Evolutionary conservation across 1,284 basidiomycete species (phyloP), one percentile per base, ranked within the genome.

Genomic region (Sporisorium scitamineum): DNA sequence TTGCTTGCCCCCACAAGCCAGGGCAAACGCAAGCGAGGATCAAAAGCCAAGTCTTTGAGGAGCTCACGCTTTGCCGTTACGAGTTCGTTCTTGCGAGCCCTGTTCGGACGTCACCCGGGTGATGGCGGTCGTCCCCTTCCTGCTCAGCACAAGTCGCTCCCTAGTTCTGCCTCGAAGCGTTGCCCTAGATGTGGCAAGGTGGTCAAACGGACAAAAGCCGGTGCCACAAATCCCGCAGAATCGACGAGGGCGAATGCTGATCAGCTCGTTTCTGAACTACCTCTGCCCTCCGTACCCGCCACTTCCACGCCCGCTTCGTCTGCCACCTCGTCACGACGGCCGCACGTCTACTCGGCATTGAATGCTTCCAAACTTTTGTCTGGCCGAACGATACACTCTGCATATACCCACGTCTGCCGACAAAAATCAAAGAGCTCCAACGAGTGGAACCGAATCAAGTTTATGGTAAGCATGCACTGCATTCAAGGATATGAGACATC

Each of bases 401-500:
- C 61, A 42, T 70, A 65, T 44, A 52, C 71, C 54, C 66, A 74
- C 14, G 69, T 91, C 90, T 84, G 89, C 89, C 78, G 88, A 88
- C 31, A 89, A 89, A 0, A 89, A 90, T 4, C 90, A 89, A 6
- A 88, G 91, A 66, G 90, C 90, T 45, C 90, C 70, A 57, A 78
- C 70, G 89, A 89, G 60, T 91, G 90, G 90, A 86, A 88, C 59
- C 86, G 85, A 8, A 89, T 91, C 64, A 89, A 88, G 26, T 91
- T 89, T 83, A 89, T 90, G 85, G 89, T 90, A 48, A 27, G 76
- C 59, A n/a, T 11, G 20, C 5, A 20, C 4, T 22, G n/a, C n/a
- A n/a, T 20, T 34, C n/a, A 22, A 3, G 14, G 27, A 41, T 8
- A 41, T 1, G 24, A 37, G 11, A 16, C 9, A 13, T 42, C 10